Evolutionary conservation across 208 protist genomes (phyloP).

Genomic region (Kentomonas sorsogonicus): DNA sequence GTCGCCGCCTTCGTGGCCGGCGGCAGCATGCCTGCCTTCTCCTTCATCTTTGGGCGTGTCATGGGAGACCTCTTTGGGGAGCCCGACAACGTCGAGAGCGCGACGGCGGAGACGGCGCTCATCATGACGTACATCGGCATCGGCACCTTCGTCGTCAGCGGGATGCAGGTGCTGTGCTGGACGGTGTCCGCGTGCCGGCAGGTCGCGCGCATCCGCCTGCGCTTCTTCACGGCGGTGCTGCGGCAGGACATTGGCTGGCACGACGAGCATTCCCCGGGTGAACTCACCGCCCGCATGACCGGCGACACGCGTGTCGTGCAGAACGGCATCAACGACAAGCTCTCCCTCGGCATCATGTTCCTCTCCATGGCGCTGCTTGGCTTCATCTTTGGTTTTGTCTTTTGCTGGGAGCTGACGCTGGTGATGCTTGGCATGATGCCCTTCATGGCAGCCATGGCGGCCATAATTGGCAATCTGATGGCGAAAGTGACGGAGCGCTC

Average conservation of each 20-base stretch:
- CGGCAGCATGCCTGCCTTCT: slow-evolving; percentile 54
- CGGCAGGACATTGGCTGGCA: slow-evolving; percentile 88
- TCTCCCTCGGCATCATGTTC: slow-evolving; percentile 55
- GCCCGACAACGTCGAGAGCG: slow-evolving; percentile 20
- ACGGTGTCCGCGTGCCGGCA: slow-evolving; percentile 44
- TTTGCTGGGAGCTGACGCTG: slow-evolving; percentile 68
- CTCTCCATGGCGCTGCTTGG: slow-evolving; percentile 60
- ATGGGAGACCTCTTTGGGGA: slow-evolving; percentile 33
- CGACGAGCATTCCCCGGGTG: slow-evolving; percentile 59
- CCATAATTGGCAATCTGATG: slow-evolving; percentile 48
- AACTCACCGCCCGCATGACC: slow-evolving; percentile 62
- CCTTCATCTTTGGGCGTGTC: slow-evolving; percentile 59
- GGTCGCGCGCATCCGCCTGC: slow-evolving; percentile 33
- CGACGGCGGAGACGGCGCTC: slow-evolving; percentile 34
- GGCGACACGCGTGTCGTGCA: slow-evolving; percentile 65
- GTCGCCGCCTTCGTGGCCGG: slow-evolving; percentile 41
- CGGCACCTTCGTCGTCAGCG: slow-evolving; percentile 23
- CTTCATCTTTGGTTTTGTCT: slow-evolving; percentile 64
- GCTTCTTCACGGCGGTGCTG: slow-evolving; percentile 53
- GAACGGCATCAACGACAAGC: slow-evolving; percentile 81
- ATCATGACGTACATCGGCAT: slow-evolving; percentile 71
- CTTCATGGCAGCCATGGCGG: slow-evolving; percentile 36
- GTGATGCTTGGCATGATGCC: slow-evolving; percentile 72
- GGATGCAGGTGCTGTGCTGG: slow-evolving; percentile 41
- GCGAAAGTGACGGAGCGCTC: slow-evolving; percentile 27